Percentiles rank a stretch among this genome's conserved stretches.
These are phyloP conservation scores for Mixia osmundae DNA, from an alignment of 1,284 basidiomycete species.

Conservation along the genomic window DNA sequence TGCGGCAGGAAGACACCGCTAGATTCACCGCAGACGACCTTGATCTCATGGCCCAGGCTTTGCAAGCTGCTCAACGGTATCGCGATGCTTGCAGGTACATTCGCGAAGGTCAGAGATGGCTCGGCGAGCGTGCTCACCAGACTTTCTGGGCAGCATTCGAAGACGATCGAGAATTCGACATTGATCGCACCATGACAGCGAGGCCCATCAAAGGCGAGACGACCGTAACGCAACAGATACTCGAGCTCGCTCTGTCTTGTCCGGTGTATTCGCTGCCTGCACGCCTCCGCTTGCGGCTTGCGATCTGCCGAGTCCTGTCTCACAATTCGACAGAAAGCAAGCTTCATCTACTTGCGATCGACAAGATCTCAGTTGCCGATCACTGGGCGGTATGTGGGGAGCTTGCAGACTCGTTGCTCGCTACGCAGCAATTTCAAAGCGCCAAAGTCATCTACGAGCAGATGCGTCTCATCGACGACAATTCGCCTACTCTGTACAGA, in stretches of 20 bases:
- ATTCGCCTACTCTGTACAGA: constrained; percentile 55
- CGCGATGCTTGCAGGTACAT: constrained; percentile 46
- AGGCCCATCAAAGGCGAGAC: too few relatives aligned
- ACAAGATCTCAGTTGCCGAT: constrained; percentile 27
- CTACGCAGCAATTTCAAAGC: constrained; percentile 44
- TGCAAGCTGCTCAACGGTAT: constrained; percentile 44
- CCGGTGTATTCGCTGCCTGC: too few relatives aligned
- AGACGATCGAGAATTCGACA: constrained; percentile 74
- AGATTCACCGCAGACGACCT: constrained; percentile 25
- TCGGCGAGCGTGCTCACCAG: constrained; percentile 57
- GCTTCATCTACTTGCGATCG: neutral
- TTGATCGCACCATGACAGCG: constrained; percentile 22
- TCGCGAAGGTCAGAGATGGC: constrained; percentile 57
- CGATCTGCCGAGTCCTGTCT: constrained; percentile 56
- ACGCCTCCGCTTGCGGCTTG: constrained; percentile 65
- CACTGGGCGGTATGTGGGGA: constrained; percentile 57
- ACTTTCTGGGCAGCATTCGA: constrained; percentile 60
- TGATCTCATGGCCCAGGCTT: constrained; percentile 56
- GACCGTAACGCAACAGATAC: too few relatives aligned
- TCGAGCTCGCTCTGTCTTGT: too few relatives aligned
- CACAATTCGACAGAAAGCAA: constrained; percentile 54
- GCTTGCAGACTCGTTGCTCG: constrained; percentile 61
- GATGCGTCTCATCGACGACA: too few relatives aligned
- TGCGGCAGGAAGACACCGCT: constrained; percentile 6
- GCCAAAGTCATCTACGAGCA: too few relatives aligned